These are phyloP conservation scores for Corymbia maculata DNA, from an alignment of 345 rosid species.

Conservation along the genomic window DNA sequence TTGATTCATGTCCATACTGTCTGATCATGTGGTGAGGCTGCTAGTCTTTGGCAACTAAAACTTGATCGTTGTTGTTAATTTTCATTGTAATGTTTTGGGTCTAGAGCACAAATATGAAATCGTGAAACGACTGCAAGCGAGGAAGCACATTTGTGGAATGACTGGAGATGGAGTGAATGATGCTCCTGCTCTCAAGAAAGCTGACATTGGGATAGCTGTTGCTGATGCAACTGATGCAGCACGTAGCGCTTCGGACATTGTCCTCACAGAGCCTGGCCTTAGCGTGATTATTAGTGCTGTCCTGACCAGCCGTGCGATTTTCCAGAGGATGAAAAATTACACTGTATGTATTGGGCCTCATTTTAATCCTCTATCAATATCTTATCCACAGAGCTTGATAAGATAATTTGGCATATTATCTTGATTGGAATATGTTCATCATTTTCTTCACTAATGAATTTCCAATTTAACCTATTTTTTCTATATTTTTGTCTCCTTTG, in stretches of 20 bases:
- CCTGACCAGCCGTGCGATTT: conserved; percentile 92
- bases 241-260: conserved; percentile 95
- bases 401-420: not conserved
- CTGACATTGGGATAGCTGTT: conserved; percentile 97
- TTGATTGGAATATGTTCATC: not conserved
- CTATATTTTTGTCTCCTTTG: not conserved
- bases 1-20: not conserved
- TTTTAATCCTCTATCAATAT: not conserved
- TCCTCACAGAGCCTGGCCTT: conserved; percentile 94
- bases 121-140: conserved; percentile 89
- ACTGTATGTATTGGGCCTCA: conserved; percentile 37
- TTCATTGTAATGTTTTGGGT: not conserved
- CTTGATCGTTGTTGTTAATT: not conserved
- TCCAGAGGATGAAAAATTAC: conserved; percentile 97
- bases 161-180: conserved; percentile 99
- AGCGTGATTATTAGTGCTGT: conserved; percentile 99
- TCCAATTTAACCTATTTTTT: conserved; percentile 1
- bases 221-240: conserved; percentile 99
- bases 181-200: conserved; percentile 98
- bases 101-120: conserved; percentile 99
- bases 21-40: not conserved
- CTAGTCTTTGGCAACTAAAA: not conserved
- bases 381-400: not conserved
- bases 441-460: not conserved
- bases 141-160: conserved; percentile 98